Conservation (phyloP, 169 alveolate species). For the Perkinsus marinus region DNA sequence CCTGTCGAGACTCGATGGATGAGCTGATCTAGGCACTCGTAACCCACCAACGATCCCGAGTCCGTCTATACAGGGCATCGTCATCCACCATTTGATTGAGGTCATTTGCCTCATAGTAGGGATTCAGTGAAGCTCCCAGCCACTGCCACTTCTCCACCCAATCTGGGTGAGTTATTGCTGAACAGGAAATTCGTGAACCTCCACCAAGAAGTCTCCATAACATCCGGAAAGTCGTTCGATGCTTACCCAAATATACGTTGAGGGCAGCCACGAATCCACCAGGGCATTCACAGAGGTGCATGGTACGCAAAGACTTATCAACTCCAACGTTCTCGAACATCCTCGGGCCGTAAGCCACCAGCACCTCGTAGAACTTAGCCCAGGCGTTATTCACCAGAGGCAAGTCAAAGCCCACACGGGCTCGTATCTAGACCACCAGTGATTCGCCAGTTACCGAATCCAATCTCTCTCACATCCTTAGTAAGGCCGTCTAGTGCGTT, state of each 20-base stretch:
- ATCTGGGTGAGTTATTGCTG: neutral
- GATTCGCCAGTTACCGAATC: neutral
- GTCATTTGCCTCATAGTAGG: conserved; percentile 18
- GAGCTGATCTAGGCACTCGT: neutral
- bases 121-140: conserved; percentile 24
- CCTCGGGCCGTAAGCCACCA: conserved; percentile 14
- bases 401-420: neutral
- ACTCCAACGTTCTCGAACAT: conserved; percentile 5
- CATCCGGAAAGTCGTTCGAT: conserved; percentile 8
- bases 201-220: neutral
- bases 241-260: conserved; percentile 16
- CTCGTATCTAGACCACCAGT: neutral
- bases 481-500: conserved; percentile 21
- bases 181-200: neutral
- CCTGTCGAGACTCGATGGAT: neutral
- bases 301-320: neutral
- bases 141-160: conserved; percentile 9
- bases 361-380: conserved; percentile 27
- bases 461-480: conserved; percentile 11
- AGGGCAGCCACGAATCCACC: conserved; percentile 32
- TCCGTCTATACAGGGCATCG: conserved; percentile 21
- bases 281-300: conserved; percentile 32
- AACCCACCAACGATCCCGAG: neutral
- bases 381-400: conserved; percentile 18
- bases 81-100: conserved; percentile 19